These are phyloP conservation scores for Epichloe sibirici DNA, from an alignment of 2,329 filamentous ascomycete species.

Conservation along the genomic window DNA sequence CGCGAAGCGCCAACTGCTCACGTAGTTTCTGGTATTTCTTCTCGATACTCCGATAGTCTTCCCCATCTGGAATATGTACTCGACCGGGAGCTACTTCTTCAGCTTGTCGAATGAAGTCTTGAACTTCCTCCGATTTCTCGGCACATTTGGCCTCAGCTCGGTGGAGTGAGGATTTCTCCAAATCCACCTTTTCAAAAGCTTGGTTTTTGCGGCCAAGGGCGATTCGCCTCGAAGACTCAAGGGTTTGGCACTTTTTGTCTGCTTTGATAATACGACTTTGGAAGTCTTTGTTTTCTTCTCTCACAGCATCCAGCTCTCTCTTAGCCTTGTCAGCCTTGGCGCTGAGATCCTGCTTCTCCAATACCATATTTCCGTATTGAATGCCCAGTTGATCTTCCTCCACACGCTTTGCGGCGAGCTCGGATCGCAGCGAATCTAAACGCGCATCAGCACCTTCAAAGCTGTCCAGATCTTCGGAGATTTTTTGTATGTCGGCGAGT, in stretches of 20 bases:
- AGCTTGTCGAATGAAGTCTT: conserved; percentile 44
- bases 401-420: conserved; percentile 43
- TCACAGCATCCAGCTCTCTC: conserved; percentile 19
- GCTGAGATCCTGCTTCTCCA: conserved; percentile 38
- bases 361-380: conserved; percentile 39
- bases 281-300: conserved; percentile 26
- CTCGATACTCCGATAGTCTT: conserved; percentile 46
- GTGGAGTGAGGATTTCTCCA: conserved; percentile 32
- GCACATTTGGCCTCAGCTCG: conserved; percentile 35
- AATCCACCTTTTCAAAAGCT: conserved; percentile 38
- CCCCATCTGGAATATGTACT: conserved; percentile 50
- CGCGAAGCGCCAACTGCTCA: conserved; percentile 45
- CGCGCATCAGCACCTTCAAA: conserved; percentile 57
- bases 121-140: conserved; percentile 33
- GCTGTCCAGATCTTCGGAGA: conserved; percentile 48
- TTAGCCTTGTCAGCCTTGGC: conserved; percentile 28
- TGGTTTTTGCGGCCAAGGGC: conserved; percentile 50
- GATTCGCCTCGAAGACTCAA: conserved; percentile 36
- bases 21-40: conserved; percentile 41
- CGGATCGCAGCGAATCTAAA: conserved; percentile 44
- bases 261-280: conserved; percentile 42
- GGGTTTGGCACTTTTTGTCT: conserved; percentile 37
- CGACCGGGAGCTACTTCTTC: conserved; percentile 38
- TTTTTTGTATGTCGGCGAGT: conserved; percentile 41
- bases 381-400: conserved; percentile 37